Conservation (phyloP, 2,329 filamentous ascomycete genomes). For the Whalleya microplaca region DNA sequence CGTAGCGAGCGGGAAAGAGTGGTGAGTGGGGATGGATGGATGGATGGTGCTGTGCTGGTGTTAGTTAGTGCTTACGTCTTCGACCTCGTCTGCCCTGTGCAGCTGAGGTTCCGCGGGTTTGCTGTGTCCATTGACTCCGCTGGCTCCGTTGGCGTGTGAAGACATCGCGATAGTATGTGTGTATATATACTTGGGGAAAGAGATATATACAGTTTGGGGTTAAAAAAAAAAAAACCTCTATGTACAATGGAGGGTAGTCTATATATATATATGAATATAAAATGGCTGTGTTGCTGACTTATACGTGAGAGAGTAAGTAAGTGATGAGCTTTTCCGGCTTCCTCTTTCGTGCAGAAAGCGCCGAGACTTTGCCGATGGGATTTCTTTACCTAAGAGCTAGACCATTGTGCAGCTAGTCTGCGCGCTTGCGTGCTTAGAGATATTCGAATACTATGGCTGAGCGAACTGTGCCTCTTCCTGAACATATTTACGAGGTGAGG, state of each 20-base stretch:
- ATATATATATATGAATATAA: too few species aligned
- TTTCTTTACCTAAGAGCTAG: too few species aligned
- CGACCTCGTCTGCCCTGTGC: constrained; percentile 48
- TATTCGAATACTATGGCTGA: constrained; percentile 7
- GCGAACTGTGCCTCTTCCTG: neutral
- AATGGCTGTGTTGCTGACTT: too few species aligned
- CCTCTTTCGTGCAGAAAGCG: constrained; percentile 16
- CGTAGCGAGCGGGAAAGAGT: neutral
- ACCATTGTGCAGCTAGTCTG: constrained; percentile 10
- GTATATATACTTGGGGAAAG: neutral
- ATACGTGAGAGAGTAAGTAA: neutral
- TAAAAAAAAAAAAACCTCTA: too few species aligned
- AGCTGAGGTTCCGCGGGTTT: constrained; percentile 18
- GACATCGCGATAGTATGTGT: constrained; percentile 7
- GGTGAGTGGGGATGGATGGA: too few species aligned
- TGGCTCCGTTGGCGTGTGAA: neutral
- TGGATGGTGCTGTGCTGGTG: neutral
- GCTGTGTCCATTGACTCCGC: constrained; percentile 13
- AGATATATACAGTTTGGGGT: neutral
- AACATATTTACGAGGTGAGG: neutral
- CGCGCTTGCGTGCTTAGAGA: constrained; percentile 20
- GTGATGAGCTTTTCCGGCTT: neutral
- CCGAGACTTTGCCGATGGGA: constrained; percentile 21
- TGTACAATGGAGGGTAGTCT: neutral
- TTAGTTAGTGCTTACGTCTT: constrained; percentile 46